Evolutionary conservation across 78 protist species (phyloP).

Genomic region (Salpingoeca rosetta): DNA sequence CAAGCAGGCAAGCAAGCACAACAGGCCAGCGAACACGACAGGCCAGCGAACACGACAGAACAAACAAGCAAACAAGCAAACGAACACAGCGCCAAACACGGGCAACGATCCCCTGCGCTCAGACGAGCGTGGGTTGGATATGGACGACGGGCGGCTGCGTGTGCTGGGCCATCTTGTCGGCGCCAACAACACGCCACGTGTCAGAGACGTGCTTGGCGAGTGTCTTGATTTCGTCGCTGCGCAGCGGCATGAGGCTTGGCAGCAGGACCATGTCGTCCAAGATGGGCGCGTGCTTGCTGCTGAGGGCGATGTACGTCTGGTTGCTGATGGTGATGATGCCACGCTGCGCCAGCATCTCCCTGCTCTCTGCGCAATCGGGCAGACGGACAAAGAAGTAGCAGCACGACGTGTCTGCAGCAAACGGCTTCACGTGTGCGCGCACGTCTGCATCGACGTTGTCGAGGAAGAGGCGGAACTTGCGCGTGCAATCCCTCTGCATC

Average conservation of each 20-base stretch:
- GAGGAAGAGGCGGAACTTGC: background rate
- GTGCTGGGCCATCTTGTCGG: no score
- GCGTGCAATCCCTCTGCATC: background rate
- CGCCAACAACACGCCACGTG: no score
- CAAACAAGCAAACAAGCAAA: no score
- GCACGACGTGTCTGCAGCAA: background rate
- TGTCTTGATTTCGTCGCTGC: background rate
- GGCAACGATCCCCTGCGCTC: no score
- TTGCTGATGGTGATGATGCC: background rate
- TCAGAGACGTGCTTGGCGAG: no score
- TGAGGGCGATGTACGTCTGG: background rate
- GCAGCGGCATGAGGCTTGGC: background rate
- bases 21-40: no score
- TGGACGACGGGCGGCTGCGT: no score
- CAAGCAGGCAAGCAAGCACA: no score
- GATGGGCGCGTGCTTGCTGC: background rate
- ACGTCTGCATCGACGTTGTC: background rate
- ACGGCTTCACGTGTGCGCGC: background rate
- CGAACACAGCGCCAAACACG: no score
- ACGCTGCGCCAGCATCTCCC: background rate
- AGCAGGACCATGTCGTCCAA: background rate
- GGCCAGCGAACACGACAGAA: no score
- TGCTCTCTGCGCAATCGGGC: background rate
- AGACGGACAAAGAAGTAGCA: background rate
- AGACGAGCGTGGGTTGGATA: no score